phyloP scores from a whole-genome alignment of 768 basidiomycete genomes.

The Pleurotus tuoliensis region DNA sequence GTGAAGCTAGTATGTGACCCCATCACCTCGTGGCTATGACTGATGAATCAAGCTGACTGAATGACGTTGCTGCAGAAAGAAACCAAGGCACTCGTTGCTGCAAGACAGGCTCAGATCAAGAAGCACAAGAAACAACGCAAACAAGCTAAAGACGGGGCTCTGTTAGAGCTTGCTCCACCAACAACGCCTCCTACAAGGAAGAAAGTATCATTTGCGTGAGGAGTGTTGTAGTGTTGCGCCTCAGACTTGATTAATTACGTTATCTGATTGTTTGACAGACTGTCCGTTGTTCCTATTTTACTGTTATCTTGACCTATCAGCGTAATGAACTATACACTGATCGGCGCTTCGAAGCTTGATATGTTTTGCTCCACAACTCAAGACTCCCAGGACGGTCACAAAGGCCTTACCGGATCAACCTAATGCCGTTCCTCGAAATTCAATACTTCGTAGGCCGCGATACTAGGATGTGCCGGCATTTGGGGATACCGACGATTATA shows the following conservation, averaged over 20 bases:
- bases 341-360: background rate
- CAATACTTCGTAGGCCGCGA: no score
- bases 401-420: background rate
- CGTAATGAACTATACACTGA: background rate
- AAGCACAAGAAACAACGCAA: conserved; percentile 34
- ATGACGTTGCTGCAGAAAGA: conserved; percentile 32
- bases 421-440: no score
- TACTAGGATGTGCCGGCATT: no score
- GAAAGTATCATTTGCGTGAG: conserved; percentile 8
- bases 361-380: background rate
- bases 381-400: background rate
- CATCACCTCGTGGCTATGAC: background rate
- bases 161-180: background rate
- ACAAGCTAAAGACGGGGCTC: conserved; percentile 1
- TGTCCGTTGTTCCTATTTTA: background rate
- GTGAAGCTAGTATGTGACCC: conserved; percentile 31
- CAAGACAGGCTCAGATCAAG: conserved; percentile 32
- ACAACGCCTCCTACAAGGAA: background rate
- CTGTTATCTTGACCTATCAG: background rate
- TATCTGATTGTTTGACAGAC: background rate
- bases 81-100: conserved; percentile 33
- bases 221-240: background rate
- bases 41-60: background rate
- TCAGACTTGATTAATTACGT: background rate
- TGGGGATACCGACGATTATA: no score